Percentiles rank a stretch among this genome's conserved stretches.
These are phyloP conservation scores for Porcisia hertigi DNA, from an alignment of 208 protist genomes.

Conservation along the genomic window DNA sequence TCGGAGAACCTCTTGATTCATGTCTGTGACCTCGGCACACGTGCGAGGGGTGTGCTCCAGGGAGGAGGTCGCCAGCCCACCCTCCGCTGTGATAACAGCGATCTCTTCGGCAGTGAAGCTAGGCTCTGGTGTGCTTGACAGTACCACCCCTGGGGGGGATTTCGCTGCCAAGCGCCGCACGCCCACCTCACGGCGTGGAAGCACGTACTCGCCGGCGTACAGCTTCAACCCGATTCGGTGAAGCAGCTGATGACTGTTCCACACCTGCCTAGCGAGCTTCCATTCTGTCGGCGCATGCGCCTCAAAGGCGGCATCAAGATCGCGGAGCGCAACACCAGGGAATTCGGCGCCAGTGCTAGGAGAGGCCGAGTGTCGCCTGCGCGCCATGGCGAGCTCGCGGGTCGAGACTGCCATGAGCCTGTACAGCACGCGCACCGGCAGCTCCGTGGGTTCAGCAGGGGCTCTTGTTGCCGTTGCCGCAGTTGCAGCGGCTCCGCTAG, in stretches of 20 bases:
- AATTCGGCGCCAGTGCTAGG: not conserved
- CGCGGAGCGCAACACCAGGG: constrained; percentile 29
- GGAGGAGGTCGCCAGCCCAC: not conserved
- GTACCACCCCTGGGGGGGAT: constrained; percentile 19
- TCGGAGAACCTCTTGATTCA: constrained; percentile 10
- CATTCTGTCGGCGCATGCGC: constrained; percentile 58
- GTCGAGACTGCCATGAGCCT: constrained; percentile 46
- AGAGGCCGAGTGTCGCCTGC: not conserved
- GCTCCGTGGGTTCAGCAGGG: constrained; percentile 15
- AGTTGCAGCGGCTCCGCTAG: constrained; percentile 15
- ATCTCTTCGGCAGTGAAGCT: not conserved
- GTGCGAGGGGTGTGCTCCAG: not conserved
- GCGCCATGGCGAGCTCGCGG: constrained; percentile 29
- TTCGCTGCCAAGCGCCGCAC: constrained; percentile 23
- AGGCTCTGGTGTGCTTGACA: constrained; percentile 9
- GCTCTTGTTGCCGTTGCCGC: not conserved
- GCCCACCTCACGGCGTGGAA: constrained; percentile 62
- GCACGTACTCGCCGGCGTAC: constrained; percentile 31
- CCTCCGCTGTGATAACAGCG: not conserved
- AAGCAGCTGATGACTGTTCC: constrained; percentile 84
- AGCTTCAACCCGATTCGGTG: constrained; percentile 79
- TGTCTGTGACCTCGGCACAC: not conserved
- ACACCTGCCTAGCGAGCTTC: constrained; percentile 58
- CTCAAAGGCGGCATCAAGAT: constrained; percentile 44
- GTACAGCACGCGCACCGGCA: constrained; percentile 50